These are phyloP conservation scores for Dissophora globulifera DNA, from an alignment of 192 early-diverging fungal genomes.

Conservation along the genomic window DNA sequence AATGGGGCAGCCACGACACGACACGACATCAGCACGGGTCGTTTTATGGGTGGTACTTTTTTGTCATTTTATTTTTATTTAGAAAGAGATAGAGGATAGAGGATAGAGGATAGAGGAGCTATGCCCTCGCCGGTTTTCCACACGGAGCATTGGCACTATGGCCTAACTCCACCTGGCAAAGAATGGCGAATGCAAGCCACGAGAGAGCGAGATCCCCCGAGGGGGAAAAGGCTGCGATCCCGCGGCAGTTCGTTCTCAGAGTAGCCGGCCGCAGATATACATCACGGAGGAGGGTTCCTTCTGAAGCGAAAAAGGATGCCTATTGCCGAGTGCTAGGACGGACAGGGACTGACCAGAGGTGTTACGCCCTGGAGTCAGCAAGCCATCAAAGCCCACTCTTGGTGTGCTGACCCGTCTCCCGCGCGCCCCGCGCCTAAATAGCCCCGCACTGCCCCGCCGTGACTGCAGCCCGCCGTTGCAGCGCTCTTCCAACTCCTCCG, in stretches of 20 bases:
- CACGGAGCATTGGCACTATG: conserved; percentile 53
- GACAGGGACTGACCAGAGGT: conserved; percentile 31
- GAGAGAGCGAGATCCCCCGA: conserved; percentile 28
- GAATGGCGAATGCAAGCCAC: conserved; percentile 47
- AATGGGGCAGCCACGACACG: no score
- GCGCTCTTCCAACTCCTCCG: no score
- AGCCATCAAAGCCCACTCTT: conserved; percentile 42
- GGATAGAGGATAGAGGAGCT: no score
- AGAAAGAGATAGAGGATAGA: not conserved
- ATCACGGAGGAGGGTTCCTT: conserved; percentile 31
- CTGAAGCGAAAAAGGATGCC: conserved; percentile 44
- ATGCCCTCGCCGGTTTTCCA: conserved; percentile 56
- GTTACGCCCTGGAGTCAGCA: conserved; percentile 23
- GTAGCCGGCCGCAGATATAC: conserved; percentile 57
- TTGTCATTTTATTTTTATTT: not conserved
- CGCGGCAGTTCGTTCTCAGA: conserved; percentile 44
- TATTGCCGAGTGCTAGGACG: conserved; percentile 52
- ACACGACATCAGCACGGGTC: no score
- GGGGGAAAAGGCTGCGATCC: conserved; percentile 30
- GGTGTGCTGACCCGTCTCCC: no score
- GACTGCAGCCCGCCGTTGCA: no score
- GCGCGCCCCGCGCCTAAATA: no score
- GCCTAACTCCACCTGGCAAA: conserved; percentile 58
- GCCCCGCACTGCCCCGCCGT: no score
- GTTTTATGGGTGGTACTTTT: no score